Evolutionary conservation across 768 basidiomycete genomes (phyloP).

Genomic region (Mycena galopus): DNA sequence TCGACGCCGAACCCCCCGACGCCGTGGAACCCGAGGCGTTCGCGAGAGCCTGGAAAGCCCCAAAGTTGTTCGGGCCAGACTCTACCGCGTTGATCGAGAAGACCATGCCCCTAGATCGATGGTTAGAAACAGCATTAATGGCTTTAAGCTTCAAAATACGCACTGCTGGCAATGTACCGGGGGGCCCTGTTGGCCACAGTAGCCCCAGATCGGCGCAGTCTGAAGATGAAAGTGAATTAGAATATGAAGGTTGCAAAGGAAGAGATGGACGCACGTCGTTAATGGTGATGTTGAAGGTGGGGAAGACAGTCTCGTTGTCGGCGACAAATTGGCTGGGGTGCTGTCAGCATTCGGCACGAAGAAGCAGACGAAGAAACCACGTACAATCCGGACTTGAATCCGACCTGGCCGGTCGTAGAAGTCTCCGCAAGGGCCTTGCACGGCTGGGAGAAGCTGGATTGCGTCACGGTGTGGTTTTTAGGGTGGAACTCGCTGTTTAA

Average conservation of each 20-base stretch:
- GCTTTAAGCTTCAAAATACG: no score
- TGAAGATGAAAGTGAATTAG: not conserved
- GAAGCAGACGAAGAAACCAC: conserved; percentile 1
- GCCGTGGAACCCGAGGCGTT: not conserved
- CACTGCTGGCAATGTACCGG: conserved; percentile 52
- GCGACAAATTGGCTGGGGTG: conserved; percentile 47
- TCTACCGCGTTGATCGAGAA: conserved; percentile 57
- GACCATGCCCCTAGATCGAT: no score
- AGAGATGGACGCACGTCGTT: conserved; percentile 49
- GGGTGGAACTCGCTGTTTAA: conserved; percentile 36
- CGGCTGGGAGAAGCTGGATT: conserved; percentile 46
- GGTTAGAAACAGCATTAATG: no score
- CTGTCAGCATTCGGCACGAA: not conserved
- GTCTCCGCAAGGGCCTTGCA: conserved; percentile 39
- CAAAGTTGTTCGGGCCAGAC: conserved; percentile 48
- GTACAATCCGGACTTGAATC: conserved; percentile 49
- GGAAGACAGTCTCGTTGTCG: conserved; percentile 48
- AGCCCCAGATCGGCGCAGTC: conserved; percentile 30
- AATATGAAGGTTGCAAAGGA: not conserved
- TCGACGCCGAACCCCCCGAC: not conserved
- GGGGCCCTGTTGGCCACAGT: conserved; percentile 54
- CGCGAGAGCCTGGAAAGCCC: conserved; percentile 48
- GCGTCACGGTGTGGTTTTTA: conserved; percentile 50
- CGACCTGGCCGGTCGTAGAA: conserved; percentile 32
- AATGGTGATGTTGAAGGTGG: conserved; percentile 56